Base-by-base conservation (phyloP, 139 green algal species). In the Tetradesmus obliquus region DNA sequence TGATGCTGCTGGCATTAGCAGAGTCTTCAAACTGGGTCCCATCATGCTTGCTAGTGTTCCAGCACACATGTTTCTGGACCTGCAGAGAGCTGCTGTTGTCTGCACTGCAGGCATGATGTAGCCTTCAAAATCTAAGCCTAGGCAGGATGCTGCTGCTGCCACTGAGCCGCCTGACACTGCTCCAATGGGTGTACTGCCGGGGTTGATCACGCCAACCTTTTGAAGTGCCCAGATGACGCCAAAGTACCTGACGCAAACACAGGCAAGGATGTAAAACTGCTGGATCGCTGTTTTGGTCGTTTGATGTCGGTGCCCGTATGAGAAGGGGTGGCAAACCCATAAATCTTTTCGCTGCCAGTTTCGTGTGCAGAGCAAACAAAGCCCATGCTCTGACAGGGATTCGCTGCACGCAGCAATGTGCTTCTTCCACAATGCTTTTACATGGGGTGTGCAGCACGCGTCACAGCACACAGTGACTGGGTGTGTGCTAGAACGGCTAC, bases 91-190 rank as follows among this genome's bases (percentile, higher is more conserved):
- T 83, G 76, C 76, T 55, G 76, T 54, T 12, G 76, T 54, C 24
- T 83, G 76, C 7, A 83, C 76, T 54, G 32, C 76, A 15, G 76
- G 76, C 76, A 83, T 83, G 24, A 54, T 83, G 19, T 83, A 51
- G 24, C 19, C 7, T 51, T 83, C 24, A 54, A 55, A 83, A 19
- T 83, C 76, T 7, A 83, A 19, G 76, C 76, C 76, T 55, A 83
- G 17, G 76, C 76, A 83, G 19, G 76, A 83, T 54, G 76, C 24
- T 83, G 76, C 76, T 54, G 76, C 76, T 83, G 76, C 76, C 17
- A 83, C 24, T 15, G 76, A 83, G 76, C 76, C 76, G 6, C 76
- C 76, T 83, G 76, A 83, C 19, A 83, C 76, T 83, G 76, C 76
- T 83, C 76, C 76, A 15, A 83, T 83, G 13, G 76, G 15, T 83